A percentile compares a stretch with the other conserved stretches of the same genome.
phyloP scores from a whole-genome alignment of 225 moss, liverwort and hornwort species.

The Thuidium tamariscinum region DNA sequence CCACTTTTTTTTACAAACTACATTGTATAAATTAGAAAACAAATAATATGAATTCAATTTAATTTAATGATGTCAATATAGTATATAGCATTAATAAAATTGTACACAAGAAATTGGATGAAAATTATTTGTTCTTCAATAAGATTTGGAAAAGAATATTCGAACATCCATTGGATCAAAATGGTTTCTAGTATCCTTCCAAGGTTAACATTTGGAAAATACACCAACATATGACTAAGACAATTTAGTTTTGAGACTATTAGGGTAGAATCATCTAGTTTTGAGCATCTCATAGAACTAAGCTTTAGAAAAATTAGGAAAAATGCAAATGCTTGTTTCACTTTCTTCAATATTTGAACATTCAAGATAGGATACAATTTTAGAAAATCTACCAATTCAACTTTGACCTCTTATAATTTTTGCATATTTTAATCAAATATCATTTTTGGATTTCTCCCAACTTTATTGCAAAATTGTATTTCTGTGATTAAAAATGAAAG shows the following conservation, averaged over 20 bases:
- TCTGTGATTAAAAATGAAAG: not conserved
- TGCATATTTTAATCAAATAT: not conserved
- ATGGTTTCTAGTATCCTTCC: fast-evolving
- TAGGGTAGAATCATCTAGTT: not conserved
- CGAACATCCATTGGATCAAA: fast-evolving
- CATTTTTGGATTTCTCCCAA: not conserved
- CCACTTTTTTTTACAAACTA: not conserved
- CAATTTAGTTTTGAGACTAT: fast-evolving
- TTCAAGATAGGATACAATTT: fast-evolving
- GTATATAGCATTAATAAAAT: not conserved
- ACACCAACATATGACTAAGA: fast-evolving
- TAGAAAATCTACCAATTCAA: not conserved
- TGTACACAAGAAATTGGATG: not conserved
- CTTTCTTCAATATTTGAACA: fast-evolving
- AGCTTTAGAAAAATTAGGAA: fast-evolving
- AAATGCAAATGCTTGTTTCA: not conserved
- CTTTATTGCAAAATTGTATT: not conserved
- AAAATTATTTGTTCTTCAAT: not conserved
- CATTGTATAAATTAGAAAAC: not conserved
- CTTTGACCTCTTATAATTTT: not conserved
- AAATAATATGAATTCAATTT: not conserved
- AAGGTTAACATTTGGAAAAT: fast-evolving
- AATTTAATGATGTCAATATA: not conserved
- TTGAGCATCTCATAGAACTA: fast-evolving
- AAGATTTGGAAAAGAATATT: not conserved